Conservation (phyloP, 1,284 basidiomycete species). For the Mycosarcoma maydis region DNA sequence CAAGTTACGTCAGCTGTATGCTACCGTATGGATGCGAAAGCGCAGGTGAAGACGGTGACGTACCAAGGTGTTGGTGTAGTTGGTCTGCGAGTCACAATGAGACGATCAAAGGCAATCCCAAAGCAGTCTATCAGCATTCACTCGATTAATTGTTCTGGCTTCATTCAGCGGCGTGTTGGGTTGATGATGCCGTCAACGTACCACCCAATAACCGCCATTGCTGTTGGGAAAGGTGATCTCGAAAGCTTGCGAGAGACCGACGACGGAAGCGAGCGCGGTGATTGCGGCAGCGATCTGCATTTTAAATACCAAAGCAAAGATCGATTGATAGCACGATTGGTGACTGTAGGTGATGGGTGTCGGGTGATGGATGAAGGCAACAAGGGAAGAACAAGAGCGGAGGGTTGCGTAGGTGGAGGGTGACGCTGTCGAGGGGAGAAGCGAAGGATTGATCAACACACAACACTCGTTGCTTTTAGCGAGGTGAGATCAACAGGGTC, state of each 20-base stretch:
- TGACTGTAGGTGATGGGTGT: neutral
- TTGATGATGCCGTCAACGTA: constrained; percentile 12
- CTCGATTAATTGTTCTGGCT: no score
- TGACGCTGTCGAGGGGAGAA: no score
- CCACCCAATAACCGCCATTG: constrained; percentile 54
- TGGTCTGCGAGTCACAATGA: constrained; percentile 18
- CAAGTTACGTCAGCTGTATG: constrained; percentile 6
- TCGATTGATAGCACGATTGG: neutral
- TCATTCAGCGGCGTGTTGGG: no score
- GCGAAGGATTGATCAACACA: no score
- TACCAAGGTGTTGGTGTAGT: constrained; percentile 50
- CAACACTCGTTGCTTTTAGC: no score
- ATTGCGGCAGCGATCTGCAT: constrained; percentile 34
- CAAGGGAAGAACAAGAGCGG: neutral
- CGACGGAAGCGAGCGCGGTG: constrained; percentile 25
- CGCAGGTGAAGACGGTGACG: neutral
- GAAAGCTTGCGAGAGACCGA: constrained; percentile 39
- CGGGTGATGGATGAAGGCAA: neutral
- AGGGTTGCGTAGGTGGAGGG: neutral
- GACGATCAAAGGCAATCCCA: neutral
- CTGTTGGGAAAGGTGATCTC: constrained; percentile 51
- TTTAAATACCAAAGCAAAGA: neutral
- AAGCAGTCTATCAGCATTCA: neutral
- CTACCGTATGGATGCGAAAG: neutral
- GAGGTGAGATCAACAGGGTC: constrained; percentile 26